Percentiles rank a stretch among this genome's conserved stretches.
These are phyloP conservation scores for Boehmeria nivea DNA, from an alignment of 306 rosid species.

Conservation along the genomic window DNA sequence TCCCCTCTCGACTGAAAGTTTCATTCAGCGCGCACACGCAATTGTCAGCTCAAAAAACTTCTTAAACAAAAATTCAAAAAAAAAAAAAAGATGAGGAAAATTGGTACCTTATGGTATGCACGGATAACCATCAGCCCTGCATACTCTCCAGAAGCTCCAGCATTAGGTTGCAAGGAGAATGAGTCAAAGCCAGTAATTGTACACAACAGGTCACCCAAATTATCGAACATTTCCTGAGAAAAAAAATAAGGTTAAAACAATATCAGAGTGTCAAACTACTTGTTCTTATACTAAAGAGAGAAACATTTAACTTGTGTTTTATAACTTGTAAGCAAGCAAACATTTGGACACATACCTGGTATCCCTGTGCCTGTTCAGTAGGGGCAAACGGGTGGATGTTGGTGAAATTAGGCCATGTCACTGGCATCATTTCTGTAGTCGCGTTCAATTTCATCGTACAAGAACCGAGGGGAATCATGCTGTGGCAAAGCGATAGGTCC, in stretches of 20 bases:
- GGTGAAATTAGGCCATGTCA: constrained; percentile 82
- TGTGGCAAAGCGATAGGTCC: constrained; percentile 94
- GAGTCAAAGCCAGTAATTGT: constrained; percentile 94
- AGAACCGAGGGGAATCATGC: constrained; percentile 98
- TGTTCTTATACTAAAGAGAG: too few species aligned
- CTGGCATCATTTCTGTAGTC: constrained; percentile 98
- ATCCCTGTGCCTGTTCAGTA: constrained; percentile 75
- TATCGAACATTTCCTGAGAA: constrained; percentile 83
- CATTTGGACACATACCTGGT: constrained; percentile 56
- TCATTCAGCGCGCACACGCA: constrained; percentile 21
- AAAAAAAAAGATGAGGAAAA: background rate
- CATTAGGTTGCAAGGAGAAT: constrained; percentile 98
- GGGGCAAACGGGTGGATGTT: constrained; percentile 98
- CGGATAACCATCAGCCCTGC: constrained; percentile 99
- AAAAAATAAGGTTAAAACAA: constrained; percentile 1
- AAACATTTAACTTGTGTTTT: constrained; percentile 8
- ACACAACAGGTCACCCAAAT: constrained; percentile 83
- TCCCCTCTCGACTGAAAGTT: constrained; percentile 82
- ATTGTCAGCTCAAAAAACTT: background rate
- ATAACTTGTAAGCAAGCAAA: background rate
- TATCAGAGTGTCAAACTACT: constrained; percentile 17
- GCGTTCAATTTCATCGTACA: constrained; percentile 99
- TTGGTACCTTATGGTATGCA: constrained; percentile 80
- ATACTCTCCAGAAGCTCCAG: constrained; percentile 99
- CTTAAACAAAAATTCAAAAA: background rate